A percentile compares a stretch with the other conserved stretches of the same genome.
These are phyloP conservation scores for Darksidea phi DNA, from an alignment of 495 filamentous ascomycete genomes.

Conservation along the genomic window DNA sequence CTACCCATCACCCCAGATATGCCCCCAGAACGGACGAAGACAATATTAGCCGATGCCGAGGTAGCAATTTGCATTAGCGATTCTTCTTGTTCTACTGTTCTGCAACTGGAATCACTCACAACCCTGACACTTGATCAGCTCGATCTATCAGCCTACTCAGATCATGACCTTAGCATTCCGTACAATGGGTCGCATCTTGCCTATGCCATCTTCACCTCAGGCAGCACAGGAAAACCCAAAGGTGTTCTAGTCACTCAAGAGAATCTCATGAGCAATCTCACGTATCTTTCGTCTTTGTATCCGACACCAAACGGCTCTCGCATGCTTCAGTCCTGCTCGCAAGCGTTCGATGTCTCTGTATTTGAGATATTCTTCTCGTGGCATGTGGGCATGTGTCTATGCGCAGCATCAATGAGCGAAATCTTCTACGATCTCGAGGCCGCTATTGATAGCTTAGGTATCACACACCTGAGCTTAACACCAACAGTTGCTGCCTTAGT, in stretches of 20 bases:
- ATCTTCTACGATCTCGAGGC: conserved; percentile 63
- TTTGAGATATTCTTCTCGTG: conserved; percentile 81
- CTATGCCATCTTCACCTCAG: conserved; percentile 65
- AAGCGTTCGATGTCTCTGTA: conserved; percentile 74
- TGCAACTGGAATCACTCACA: conserved; percentile 30
- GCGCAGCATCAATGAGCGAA: conserved; percentile 62
- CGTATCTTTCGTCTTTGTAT: conserved; percentile 59
- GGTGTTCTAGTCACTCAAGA: conserved; percentile 67
- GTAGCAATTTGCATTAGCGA: conserved; percentile 50
- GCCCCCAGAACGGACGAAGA: conserved; percentile 53
- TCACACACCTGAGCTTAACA: conserved; percentile 77
- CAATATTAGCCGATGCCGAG: conserved; percentile 55
- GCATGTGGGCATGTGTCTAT: conserved; percentile 70
- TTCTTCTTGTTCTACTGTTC: background rate
- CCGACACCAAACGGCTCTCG: conserved; percentile 49
- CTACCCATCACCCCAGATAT: conserved; percentile 67
- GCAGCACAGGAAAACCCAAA: conserved; percentile 66
- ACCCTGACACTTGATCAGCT: conserved; percentile 25
- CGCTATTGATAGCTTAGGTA: conserved; percentile 54
- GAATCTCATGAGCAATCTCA: conserved; percentile 67
- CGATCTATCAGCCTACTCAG: conserved; percentile 20
- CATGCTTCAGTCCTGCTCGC: conserved; percentile 69
- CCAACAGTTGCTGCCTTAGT: conserved; percentile 72
- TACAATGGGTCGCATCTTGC: conserved; percentile 36
- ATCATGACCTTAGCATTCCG: conserved; percentile 17